Evolutionary conservation across 306 rosid species (phyloP), one percentile per base, ranked within the genome.

Genomic region (Begonia peltatifolia): DNA sequence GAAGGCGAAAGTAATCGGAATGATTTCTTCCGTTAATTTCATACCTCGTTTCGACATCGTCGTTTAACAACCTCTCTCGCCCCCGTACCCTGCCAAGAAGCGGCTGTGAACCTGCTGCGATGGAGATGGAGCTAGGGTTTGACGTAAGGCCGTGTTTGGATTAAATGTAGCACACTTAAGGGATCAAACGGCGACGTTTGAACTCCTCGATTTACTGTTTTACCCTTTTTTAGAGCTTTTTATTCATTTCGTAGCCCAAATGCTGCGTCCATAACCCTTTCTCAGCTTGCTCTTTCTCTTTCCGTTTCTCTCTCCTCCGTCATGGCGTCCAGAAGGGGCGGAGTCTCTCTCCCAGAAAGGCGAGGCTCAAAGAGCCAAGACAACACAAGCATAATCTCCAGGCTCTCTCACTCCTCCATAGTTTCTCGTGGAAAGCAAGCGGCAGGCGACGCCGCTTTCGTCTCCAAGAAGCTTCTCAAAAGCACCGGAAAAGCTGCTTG

Each of bases 261-360:
- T 2, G 3, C 38, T 30, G 3, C 38, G 2, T 30, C 38, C 8
- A 30, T 3, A 30, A 30, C 38, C 38, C 38, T 30, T 30, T 30
- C 38, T 5, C 38, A 5, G 38, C 38, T 5, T 0, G 0, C 38
- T 7, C 38, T 20, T 3, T 20, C 23, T 30, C 38, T 30, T 0
- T 30, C 36, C 0, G 0, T 30, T 5, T 30, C 38, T 30, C 38
- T 30, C 38, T 30, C 9, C 38, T 30, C 38, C 38, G 53, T 14
- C 12, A 88, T 84, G 95, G 82, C 97, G 70, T 74, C 87, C 14
- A 71, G 84, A 18, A 77, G 64, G 78, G 95, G 95, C 42, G 95
- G 97, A 56, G 61, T 82, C n/a, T 84, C 95, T 2, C 89, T 88
- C 49, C 97, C 89, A 0, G 84, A 76, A 38, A 66, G 84, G 47